Conservation (phyloP, 1,139 yeast species). For the Lodderomyces parapsilosis region DNA sequence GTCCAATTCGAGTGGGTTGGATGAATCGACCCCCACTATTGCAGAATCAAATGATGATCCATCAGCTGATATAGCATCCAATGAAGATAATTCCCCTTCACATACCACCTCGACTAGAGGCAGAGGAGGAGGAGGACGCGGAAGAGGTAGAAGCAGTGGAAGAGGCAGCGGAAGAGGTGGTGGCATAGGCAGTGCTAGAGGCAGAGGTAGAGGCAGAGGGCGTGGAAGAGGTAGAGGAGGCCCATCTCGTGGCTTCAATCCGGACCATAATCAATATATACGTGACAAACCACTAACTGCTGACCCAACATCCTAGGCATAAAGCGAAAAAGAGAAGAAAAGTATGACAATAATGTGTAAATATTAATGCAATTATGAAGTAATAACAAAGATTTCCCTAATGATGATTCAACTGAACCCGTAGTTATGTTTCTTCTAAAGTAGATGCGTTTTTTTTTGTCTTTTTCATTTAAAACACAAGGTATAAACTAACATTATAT, state of each 20-base stretch:
- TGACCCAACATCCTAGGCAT: neutral
- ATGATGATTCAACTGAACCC: too few relatives aligned
- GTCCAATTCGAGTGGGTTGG: neutral
- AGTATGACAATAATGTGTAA: neutral
- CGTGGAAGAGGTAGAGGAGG: slow-evolving; percentile 5
- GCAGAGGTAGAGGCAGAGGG: slow-evolving; percentile 4
- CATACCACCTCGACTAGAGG: neutral
- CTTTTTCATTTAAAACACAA: too few relatives aligned
- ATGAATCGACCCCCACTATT: neutral
- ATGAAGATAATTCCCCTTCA: neutral
- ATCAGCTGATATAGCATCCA: neutral
- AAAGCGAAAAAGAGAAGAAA: neutral
- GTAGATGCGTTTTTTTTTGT: neutral
- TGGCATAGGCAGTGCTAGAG: slow-evolving; percentile 1
- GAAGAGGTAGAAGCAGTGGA: slow-evolving; percentile 3
- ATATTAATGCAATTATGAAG: neutral
- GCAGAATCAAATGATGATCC: neutral
- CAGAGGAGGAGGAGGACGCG: slow-evolving; percentile 6
- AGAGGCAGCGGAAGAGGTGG: too few relatives aligned
- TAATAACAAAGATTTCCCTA: too few relatives aligned
- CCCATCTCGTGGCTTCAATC: neutral
- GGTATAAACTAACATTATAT: slow-evolving; percentile 28
- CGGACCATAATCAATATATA: slow-evolving; percentile 5
- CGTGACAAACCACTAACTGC: slow-evolving; percentile 5
- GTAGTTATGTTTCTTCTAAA: too few relatives aligned